phyloP scores from a whole-genome alignment of 768 basidiomycete species.

The Porpolomopsis calyptriformis region DNA sequence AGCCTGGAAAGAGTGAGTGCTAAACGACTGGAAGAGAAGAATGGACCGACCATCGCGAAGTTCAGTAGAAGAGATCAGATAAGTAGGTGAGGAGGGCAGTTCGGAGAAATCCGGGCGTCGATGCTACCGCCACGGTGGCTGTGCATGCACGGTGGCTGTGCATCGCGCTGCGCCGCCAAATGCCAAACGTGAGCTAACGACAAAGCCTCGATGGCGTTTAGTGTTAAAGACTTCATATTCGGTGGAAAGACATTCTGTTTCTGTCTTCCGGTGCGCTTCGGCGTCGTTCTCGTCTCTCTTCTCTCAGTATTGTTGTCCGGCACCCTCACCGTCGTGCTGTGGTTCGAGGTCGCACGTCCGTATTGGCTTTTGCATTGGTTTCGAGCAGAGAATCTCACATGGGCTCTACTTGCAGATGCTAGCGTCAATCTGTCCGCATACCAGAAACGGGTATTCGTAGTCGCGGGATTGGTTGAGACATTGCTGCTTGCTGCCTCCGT shows the following conservation, averaged over 20 bases:
- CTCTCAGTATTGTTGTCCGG: slow-evolving; percentile 47
- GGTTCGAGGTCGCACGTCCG: slow-evolving; percentile 55
- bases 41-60: slow-evolving; percentile 1
- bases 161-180: too few relatives aligned
- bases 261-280: slow-evolving; percentile 51
- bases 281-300: slow-evolving; percentile 45
- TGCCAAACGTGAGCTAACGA: too few relatives aligned
- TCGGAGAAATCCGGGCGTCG: background rate
- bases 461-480: slow-evolving; percentile 44
- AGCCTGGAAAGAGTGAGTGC: slow-evolving; percentile 25
- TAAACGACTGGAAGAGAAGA: background rate
- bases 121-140: background rate
- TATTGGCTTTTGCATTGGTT: slow-evolving; percentile 6
- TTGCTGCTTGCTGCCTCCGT: slow-evolving; percentile 42
- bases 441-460: slow-evolving; percentile 33
- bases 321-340: slow-evolving; percentile 40
- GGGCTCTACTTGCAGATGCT: background rate
- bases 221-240: slow-evolving; percentile 35
- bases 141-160: background rate
- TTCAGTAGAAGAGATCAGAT: background rate
- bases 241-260: slow-evolving; percentile 49
- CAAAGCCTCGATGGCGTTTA: slow-evolving; percentile 27
- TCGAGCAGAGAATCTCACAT: background rate
- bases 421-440: background rate
- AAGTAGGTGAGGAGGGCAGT: background rate